Base-by-base conservation (phyloP, 75 land plant species). In the Cunninghamia lanceolata region DNA sequence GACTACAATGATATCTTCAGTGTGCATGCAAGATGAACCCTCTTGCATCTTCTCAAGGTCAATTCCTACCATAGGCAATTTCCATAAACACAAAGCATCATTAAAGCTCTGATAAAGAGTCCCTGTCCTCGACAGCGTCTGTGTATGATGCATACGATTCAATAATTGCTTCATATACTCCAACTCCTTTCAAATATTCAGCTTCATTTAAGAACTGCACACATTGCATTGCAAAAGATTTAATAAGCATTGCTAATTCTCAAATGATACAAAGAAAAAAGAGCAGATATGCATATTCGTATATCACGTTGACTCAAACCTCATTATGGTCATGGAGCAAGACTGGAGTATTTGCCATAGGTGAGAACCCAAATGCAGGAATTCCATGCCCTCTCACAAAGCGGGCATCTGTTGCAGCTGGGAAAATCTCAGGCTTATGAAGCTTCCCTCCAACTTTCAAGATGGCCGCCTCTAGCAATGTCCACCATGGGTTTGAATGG, bases 351-450 rank as follows among this genome's bases (percentile, higher is more conserved):
- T 96, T 98, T 42, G 94, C 91, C 92, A 98, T 98, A 10, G 99
- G 99, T 40, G 99, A 98, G 86, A 98, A 98, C 35, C 96, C 99
- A 90, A 98, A 93, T 54, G 97, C 99, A 73, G 99, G 99, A 45
- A 94, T 88, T 30, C 99, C 99, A 6, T 25, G 47, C 43, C 90
- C 83, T 17, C 99, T 83, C 75, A 92, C 89, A 84, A 92, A 96
- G 13, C 99, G 97, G 77, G 95, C 93, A 93, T 98, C 99, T n/a
- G 97, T 94, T 66, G 99, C 89, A 15, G 96, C 96, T 46, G 99
- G 95, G 85, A 94, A 95, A n/a, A 95, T 96, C 88, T 96, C 95
- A 85, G 99, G 99, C 79, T 93, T 91, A 0, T 87, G 89, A 81
- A 95, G 91, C 86, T 92, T 94, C 43, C 96, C 97, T 86, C 92